Evolutionary conservation across 257 asterid species (phyloP), one percentile per base, ranked within the genome.

Genomic region (Scutellaria galericulata): DNA sequence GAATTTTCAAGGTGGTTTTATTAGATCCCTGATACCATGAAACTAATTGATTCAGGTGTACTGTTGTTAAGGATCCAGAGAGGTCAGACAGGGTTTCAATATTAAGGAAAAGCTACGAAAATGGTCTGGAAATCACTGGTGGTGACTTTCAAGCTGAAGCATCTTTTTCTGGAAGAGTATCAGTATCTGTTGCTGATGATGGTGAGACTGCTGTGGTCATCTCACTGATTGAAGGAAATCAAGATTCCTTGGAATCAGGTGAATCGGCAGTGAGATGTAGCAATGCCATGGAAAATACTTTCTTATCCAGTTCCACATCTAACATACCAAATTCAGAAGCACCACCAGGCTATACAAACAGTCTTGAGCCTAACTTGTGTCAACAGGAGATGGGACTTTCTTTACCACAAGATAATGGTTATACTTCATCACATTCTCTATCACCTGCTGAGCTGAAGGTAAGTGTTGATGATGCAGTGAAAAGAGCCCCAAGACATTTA

Each of bases 141-240:
- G 70, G 81, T 61, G 77, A 81, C 73, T 77, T 65, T 73, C 72
- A 69, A 51, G 68, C 65, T 6, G 91, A 83, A 74, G 84, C 80
- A 77, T 78, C 89, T 80, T 86, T 89, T 59, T 79, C 90, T 37
- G 96, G 96, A 75, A 85, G 93, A 81, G 86, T 90, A 75, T 86
- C 86, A 20, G 90, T 90, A 14, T 85, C 96, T 83, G 80, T 89
- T 79, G 97, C 96, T 73, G 98, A 84, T 83, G 96, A 77, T 73
- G 94, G 96, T 67, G 97, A 93, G 89, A 89, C 98, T 8, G 96
- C 95, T 79, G 78, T 91, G 22, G 90, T 86, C 66, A 74, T 87
- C 79, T 93, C 96, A 62, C 67, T 85, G 75, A 78, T 86, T 82
- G 90, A 86, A 42, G 86, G 80, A 74, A 73, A 85, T 66, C 80